Evolutionary conservation across 2,329 filamentous ascomycete species (phyloP).

Genomic region (Aureobasidium pullulans): DNA sequence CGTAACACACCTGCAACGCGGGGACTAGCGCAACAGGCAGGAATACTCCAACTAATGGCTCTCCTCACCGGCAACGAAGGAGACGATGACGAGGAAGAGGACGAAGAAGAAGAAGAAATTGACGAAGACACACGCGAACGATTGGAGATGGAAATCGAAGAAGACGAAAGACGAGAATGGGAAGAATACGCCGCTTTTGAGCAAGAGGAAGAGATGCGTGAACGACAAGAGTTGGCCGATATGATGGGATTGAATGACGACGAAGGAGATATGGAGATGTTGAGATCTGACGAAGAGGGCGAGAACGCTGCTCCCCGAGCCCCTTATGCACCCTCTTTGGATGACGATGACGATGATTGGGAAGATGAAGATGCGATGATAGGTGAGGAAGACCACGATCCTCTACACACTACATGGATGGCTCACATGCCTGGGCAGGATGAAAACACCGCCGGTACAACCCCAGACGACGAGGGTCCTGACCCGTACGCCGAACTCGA

Average conservation of each 20-base stretch:
- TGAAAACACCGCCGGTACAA: too few species aligned
- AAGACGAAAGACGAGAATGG: not conserved
- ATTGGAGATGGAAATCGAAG: not conserved
- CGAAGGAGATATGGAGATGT: conserved; percentile 2
- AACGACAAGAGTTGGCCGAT: not conserved
- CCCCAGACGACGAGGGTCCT: not conserved
- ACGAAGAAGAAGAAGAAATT: not conserved
- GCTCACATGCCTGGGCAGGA: too few species aligned
- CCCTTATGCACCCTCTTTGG: not conserved
- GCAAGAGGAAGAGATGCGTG: not conserved
- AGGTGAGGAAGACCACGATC: too few species aligned
- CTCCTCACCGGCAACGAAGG: conserved; percentile 9
- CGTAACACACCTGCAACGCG: not conserved
- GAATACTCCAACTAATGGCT: conserved; percentile 14
- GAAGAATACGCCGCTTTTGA: not conserved
- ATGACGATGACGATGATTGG: not conserved
- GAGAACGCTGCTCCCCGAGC: not conserved
- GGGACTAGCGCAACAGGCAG: conserved; percentile 12
- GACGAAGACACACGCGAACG: not conserved
- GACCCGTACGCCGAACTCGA: not conserved
- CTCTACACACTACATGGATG: too few species aligned
- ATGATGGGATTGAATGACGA: conserved; percentile 10
- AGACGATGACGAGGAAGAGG: not conserved
- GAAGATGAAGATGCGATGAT: not conserved
- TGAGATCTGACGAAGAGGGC: conserved; percentile 13